Evolutionary conservation across 192 early-diverging fungal genomes (phyloP).

Genomic region (Backusella luteola): DNA sequence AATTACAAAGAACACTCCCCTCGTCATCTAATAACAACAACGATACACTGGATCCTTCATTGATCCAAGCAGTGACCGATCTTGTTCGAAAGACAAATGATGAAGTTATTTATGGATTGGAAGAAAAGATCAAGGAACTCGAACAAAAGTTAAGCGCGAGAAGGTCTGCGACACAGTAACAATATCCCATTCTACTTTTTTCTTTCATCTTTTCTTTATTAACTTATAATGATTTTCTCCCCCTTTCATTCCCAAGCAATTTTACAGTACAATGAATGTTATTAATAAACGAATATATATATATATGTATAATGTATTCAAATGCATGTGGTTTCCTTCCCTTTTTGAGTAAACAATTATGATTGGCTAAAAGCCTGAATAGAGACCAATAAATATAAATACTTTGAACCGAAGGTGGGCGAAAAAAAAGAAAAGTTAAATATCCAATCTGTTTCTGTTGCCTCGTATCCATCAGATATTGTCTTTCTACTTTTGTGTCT

Average conservation of each 20-base stretch:
- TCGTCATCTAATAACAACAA: neutral
- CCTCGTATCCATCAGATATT: neutral
- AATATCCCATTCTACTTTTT: neutral
- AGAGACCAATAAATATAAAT: neutral
- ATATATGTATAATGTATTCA: neutral
- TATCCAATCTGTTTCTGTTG: neutral
- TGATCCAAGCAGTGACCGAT: neutral
- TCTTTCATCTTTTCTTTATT: neutral
- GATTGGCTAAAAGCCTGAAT: constrained; percentile 4
- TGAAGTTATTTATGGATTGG: neutral
- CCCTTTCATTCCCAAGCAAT: neutral
- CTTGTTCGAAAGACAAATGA: neutral
- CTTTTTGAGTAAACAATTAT: neutral
- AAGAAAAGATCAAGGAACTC: neutral
- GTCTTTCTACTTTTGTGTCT: neutral
- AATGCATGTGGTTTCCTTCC: neutral
- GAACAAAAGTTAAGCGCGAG: neutral
- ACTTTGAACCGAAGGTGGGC: neutral
- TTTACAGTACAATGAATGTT: neutral
- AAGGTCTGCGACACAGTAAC: neutral
- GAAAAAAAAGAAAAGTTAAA: neutral
- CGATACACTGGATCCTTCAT: neutral
- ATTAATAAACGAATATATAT: neutral
- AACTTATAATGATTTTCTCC: neutral
- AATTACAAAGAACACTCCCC: neutral